Evolutionary conservation across 2,329 filamentous ascomycete species (phyloP), one percentile per base, ranked within the genome.

Genomic region (Hansfordia pulvinata): DNA sequence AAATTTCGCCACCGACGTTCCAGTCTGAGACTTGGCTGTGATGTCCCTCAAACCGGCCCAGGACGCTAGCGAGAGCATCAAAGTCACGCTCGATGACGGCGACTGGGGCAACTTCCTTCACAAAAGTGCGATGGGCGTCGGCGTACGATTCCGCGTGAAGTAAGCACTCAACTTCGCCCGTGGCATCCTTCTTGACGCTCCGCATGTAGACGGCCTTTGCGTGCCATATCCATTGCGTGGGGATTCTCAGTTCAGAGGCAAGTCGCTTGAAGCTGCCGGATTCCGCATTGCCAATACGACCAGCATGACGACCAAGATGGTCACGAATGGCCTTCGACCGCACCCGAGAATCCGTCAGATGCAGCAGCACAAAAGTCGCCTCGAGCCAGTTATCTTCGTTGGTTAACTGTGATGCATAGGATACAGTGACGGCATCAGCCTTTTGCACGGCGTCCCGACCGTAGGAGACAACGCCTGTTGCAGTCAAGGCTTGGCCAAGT

Each of bases 21-120:
- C 90, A 94, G 28, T 77, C 75, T 8, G 65, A 53, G 17, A 93
- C 74, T 12, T 60, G 54, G 19, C 64, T 56, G 17, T 71, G 64
- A 16, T 66, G 71, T 2, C 62, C 63, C 27, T 74, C 56, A 43
- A 98, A 93, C 32, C 76, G 73, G 11, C 63, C 60, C 19, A 96
- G 65, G 20, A 94, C 60, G 17, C 65, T 58, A 20, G 70, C 67
- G 2, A 96, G 59, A 2, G 64, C 65, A 12, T 68, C 64, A 42
- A 83, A 88, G 47, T 94, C 78, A 22, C 78, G 75, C 44, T 83
- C 79, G 33, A 98, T 79, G 35, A 98, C 69, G 8, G 83, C 73
- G 16, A 67, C 63, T 0, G 90, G 90, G 1, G 82, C 90, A 17
- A 96, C 85, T 36, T 78, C 68, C 35, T 72, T 71, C 33, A 79